Evolutionary conservation across 805 yeast genomes (phyloP), one percentile per base, ranked within the genome.

Genomic region (Candida nitratophila): DNA sequence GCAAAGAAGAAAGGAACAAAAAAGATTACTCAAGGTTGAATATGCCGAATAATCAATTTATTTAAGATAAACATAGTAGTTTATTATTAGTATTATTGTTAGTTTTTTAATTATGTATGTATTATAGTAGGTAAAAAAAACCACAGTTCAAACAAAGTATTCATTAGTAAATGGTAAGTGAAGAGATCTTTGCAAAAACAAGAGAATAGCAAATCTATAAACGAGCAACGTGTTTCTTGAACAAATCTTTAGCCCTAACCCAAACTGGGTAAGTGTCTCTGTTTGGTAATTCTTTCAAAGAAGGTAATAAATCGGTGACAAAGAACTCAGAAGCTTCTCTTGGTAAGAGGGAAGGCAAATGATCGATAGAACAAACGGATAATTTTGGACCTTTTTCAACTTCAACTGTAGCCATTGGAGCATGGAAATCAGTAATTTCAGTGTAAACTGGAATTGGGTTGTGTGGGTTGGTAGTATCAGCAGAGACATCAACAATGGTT

Each of bases 381-480:
- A 93, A 69, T 63, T 83, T 83, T 50, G 96, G 95, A 46, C 96
- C 96, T 30, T 66, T 71, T 24, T 83, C 73, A 33, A 93, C 81
- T 49, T 81, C 79, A 35, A 91, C 99, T 8, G 68, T 65, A 39
- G 87, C 97, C 2, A 96, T 90, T 51, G 99, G 99, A 55, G 87
- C 78, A 52, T 78, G 77, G 73, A 93, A 93, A 7, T 83, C 89
- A 26, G 99, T 91, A 45, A 96, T 95, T 52, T 87, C 73, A 21
- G 79, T 71, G 67, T 93, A 95, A 44, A 93, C 91, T 49, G 99
- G 99, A 47, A 93, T 78, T 46, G 99, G 99, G 71, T 93, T 93
- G 73, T 89, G 91, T 48, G 97, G 97, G 67, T 93, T 93, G 44
- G 99, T 93, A 40, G 98, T 93, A 69, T 93, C 99, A 45, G 99